These are phyloP conservation scores for Cutaneotrichosporon sp. DNA, from an alignment of 1,284 basidiomycete species.

Conservation along the genomic window DNA sequence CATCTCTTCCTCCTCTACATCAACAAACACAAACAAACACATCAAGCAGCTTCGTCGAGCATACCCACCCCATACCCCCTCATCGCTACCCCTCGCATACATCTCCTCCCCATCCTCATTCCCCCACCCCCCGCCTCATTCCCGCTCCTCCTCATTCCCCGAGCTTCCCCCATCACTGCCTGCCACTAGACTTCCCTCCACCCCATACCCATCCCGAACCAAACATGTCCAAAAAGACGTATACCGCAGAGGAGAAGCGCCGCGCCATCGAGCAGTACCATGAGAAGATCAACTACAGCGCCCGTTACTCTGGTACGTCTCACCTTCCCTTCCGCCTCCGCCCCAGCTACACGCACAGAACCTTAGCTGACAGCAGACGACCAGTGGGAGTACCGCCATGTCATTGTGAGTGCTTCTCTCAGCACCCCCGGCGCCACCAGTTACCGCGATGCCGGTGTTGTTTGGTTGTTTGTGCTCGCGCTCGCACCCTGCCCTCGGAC, in stretches of 20 bases:
- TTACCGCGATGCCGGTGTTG: too few relatives aligned
- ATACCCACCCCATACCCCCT: too few relatives aligned
- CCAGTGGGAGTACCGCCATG: conserved; percentile 54
- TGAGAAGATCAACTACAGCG: conserved; percentile 52
- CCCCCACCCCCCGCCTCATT: too few relatives aligned
- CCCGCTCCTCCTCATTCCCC: too few relatives aligned
- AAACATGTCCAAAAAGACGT: conserved; percentile 50
- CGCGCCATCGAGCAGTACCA: conserved; percentile 52
- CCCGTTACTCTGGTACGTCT: conserved; percentile 49
- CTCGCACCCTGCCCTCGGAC: background rate
- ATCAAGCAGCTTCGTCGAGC: too few relatives aligned
- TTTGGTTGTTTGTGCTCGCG: conserved; percentile 1
- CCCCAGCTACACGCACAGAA: too few relatives aligned
- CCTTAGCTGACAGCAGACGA: conserved; percentile 36
- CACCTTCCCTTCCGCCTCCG: too few relatives aligned
- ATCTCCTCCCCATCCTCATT: too few relatives aligned
- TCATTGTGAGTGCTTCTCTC: conserved; percentile 45
- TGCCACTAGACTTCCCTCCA: background rate
- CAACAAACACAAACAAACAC: too few relatives aligned
- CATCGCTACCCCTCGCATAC: too few relatives aligned
- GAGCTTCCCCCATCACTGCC: background rate
- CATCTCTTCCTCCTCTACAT: too few relatives aligned
- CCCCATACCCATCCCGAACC: background rate
- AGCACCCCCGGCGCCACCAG: background rate
- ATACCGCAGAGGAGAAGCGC: conserved; percentile 49